Base-by-base conservation (phyloP, 495 filamentous ascomycete genomes). In the Opeltia flavorubescens region DNA sequence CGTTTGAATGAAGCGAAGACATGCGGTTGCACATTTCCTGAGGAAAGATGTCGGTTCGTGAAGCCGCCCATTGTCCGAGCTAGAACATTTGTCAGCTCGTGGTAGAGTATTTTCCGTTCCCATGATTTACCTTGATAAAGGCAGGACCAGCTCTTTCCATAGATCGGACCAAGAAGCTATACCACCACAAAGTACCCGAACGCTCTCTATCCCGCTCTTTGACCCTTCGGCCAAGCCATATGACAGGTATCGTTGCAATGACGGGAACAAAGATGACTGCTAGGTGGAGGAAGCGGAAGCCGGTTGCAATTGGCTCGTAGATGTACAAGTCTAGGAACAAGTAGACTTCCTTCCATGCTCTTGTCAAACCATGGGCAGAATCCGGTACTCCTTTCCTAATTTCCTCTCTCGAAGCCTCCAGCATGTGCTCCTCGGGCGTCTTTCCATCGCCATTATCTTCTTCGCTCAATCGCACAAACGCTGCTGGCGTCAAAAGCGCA, bases 1-100 rank as follows among this genome's bases (percentile, higher is more conserved):
- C 88, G 59, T 95, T 72, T 2, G 89, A 95, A 59, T 99, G 93
- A 4, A 99, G 77, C 44, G 86, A 84, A 0, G 89, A 94, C 91
- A 99, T 93, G 56, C 84, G 77, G 29, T 70, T 75, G 64, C 93
- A 99, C 71, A 99, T 76, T 60, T 94, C 79, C 9, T 71, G 81
- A n/a, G 93, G 89, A 61, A 99, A 99, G 58, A 99, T 94, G 60
- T 99, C 93, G 48, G 89, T 83, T 56, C 93, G 76, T 3, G 91
- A 95, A 9, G 93, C 93, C 20, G 93, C 93, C 91, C 93, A 99
- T 84, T 99, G 93, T 21, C 93, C 93, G 45, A 99, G 78, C 86
- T 95, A 53, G 48, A 41, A 23, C 15, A 45, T 4, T 18, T 4
- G 45, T 53, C 33, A 52, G 47, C 17, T 59, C 30, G 42, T 28